These are phyloP conservation scores for Komagataella phaffii DNA, from an alignment of 805 yeast species.

Conservation along the genomic window DNA sequence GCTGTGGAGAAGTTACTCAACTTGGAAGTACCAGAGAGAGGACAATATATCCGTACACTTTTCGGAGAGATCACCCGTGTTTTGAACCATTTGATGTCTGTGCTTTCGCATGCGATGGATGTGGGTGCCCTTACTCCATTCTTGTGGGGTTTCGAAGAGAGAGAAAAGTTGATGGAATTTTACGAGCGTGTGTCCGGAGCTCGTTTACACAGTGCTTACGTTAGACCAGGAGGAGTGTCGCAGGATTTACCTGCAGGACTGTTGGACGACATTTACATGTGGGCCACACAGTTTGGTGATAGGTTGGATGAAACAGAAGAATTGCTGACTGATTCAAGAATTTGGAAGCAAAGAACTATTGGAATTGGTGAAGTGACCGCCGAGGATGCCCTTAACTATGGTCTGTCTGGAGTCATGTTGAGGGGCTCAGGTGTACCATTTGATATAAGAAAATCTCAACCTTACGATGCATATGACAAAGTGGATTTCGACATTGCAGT, in stretches of 20 bases:
- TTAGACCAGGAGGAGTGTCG: conserved; percentile 86
- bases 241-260: conserved; percentile 81
- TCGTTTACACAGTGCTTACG: conserved; percentile 76
- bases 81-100: conserved; percentile 77
- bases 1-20: conserved; percentile 79
- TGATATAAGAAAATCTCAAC: conserved; percentile 76
- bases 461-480: conserved; percentile 79
- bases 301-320: conserved; percentile 86
- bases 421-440: conserved; percentile 86
- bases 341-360: conserved; percentile 80
- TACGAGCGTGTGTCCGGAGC: conserved; percentile 88
- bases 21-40: conserved; percentile 77
- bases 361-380: conserved; percentile 75
- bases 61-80: conserved; percentile 82
- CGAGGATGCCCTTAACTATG: conserved; percentile 75
- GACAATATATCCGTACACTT: conserved; percentile 70
- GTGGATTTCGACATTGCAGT: conserved; percentile 84
- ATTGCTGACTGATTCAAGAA: conserved; percentile 78
- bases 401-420: conserved; percentile 77
- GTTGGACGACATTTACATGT: conserved; percentile 84
- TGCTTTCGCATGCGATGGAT: conserved; percentile 83
- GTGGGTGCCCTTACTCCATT: conserved; percentile 91
- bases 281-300: conserved; percentile 94
- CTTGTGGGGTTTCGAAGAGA: conserved; percentile 89
- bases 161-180: conserved; percentile 87